Percentiles rank a stretch among this genome's conserved stretches.
phyloP scores from a whole-genome alignment of 176 grass and related monocot species.

The Pontederia paniculata region DNA sequence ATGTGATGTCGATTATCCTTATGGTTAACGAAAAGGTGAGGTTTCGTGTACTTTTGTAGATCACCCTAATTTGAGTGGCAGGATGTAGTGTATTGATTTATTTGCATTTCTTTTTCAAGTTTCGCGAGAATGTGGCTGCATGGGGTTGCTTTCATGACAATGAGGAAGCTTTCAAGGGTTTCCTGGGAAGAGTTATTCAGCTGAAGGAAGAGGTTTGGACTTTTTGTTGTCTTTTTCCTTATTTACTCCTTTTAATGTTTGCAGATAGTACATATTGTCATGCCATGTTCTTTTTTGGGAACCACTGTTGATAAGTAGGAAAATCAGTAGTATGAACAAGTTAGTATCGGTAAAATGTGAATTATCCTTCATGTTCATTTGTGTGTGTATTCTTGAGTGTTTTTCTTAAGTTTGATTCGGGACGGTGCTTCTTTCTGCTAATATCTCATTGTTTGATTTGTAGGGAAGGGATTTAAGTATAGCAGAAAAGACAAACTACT shows the following conservation, averaged over 20 bases:
- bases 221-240: conserved; percentile 6
- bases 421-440: conserved; percentile 7
- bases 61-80: too few species aligned
- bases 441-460: conserved; percentile 15
- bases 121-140: conserved; percentile 84
- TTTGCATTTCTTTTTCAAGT: conserved; percentile 25
- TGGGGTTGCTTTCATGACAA: conserved; percentile 76
- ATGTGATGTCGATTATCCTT: conserved; percentile 90
- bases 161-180: conserved; percentile 69
- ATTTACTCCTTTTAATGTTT: not conserved
- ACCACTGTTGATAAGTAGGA: too few species aligned
- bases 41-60: too few species aligned
- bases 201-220: conserved; percentile 62
- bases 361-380: too few species aligned
- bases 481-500: conserved; percentile 92
- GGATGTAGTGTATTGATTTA: too few species aligned
- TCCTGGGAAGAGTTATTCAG: conserved; percentile 65
- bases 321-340: too few species aligned
- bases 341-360: too few species aligned
- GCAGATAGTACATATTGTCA: not conserved
- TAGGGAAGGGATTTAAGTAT: conserved; percentile 61
- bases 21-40: conserved; percentile 96
- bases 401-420: conserved; percentile 4
- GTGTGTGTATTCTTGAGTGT: not conserved
- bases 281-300: not conserved